Evolutionary conservation across 768 basidiomycete species (phyloP).

Genomic region (Rickenella mellea): DNA sequence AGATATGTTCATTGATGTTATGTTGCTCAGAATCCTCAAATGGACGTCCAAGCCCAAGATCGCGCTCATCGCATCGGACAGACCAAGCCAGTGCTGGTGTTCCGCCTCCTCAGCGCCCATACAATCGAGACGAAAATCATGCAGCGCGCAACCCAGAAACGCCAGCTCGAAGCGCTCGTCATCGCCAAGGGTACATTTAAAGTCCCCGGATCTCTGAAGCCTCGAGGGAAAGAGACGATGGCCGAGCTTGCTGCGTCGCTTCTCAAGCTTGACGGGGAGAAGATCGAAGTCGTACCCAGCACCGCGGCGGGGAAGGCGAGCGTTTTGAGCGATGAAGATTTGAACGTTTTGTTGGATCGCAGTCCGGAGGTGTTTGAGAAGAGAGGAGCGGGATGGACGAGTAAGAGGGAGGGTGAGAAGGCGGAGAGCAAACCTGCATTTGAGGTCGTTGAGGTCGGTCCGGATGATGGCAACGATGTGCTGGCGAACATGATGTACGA

Average conservation of each 20-base stretch:
- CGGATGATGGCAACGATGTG: constrained; percentile 54
- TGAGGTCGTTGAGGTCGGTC: constrained; percentile 67
- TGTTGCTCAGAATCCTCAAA: constrained; percentile 72
- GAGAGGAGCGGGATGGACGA: constrained; percentile 65
- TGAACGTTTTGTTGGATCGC: constrained; percentile 76
- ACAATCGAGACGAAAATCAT: constrained; percentile 92
- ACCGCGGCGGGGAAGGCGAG: constrained; percentile 59
- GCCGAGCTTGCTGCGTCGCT: constrained; percentile 76
- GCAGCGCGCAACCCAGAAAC: constrained; percentile 77
- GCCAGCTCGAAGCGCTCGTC: constrained; percentile 87
- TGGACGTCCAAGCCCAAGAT: constrained; percentile 94
- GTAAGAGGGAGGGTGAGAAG: constrained; percentile 5
- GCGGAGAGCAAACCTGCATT: constrained; percentile 47
- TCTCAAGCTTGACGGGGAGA: constrained; percentile 76
- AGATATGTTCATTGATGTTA: constrained; percentile 13
- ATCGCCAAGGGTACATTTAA: constrained; percentile 95
- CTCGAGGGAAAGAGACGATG: constrained; percentile 52
- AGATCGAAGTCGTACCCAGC: constrained; percentile 77
- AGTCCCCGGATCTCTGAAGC: constrained; percentile 46
- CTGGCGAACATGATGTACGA: constrained; percentile 62
- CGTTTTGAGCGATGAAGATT: constrained; percentile 74
- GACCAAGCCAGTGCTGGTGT: constrained; percentile 82
- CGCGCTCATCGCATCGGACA: constrained; percentile 95
- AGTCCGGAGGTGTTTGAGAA: constrained; percentile 62
- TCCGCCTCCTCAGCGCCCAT: constrained; percentile 76